Conservation (phyloP, 2,329 filamentous ascomycete species). For the Furcasterigmium sp. region DNA sequence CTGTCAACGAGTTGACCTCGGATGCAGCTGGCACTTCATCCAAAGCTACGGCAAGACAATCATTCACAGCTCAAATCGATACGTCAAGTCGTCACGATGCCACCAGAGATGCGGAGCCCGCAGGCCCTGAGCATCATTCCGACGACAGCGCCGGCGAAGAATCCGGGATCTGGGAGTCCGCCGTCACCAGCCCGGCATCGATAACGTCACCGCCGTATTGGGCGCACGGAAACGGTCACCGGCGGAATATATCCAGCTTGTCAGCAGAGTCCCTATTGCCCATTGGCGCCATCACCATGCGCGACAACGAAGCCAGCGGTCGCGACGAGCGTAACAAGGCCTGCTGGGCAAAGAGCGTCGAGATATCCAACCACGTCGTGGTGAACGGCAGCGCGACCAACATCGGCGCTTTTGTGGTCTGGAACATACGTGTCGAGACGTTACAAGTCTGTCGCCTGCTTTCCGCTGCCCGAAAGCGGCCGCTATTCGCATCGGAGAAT, state of each 20-base stretch:
- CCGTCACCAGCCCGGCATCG: conserved; percentile 14
- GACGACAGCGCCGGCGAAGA: conserved; percentile 1
- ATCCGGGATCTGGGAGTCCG: conserved; percentile 1
- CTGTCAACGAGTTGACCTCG: too few species aligned
- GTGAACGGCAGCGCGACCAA: conserved; percentile 52
- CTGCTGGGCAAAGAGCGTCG: conserved; percentile 61
- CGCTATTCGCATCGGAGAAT: not conserved
- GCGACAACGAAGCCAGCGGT: conserved; percentile 54
- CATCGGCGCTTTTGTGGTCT: conserved; percentile 89
- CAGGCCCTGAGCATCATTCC: not conserved
- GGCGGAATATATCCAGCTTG: conserved; percentile 33
- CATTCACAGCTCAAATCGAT: not conserved
- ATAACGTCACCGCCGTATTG: conserved; percentile 40
- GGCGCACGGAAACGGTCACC: conserved; percentile 26
- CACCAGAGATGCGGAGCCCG: too few species aligned
- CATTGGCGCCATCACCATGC: conserved; percentile 52
- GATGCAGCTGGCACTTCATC: not conserved
- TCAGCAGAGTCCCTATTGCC: conserved; percentile 46
- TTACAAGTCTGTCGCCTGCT: conserved; percentile 58
- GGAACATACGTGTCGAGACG: conserved; percentile 85
- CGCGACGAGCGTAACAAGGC: conserved; percentile 47
- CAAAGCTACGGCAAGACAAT: not conserved
- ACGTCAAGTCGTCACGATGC: not conserved
- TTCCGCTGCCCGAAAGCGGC: not conserved
- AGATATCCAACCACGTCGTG: conserved; percentile 50